Evolutionary conservation across 306 rosid genomes (phyloP), one percentile per base, ranked within the genome.

Genomic region (apple (Malus domestica)): DNA sequence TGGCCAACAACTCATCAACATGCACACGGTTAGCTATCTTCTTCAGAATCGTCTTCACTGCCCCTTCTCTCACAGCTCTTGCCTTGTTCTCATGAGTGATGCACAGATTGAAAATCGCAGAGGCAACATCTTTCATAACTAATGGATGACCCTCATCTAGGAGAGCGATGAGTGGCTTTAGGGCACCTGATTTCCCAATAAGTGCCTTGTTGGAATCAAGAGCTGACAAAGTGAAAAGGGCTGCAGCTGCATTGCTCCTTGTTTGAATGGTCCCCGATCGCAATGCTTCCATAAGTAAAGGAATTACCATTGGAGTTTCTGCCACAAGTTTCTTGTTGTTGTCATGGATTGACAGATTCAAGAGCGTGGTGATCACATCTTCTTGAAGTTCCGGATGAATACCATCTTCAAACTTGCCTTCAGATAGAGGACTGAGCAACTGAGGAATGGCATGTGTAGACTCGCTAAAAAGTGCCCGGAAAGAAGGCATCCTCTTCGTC

Each of bases 171-270:
- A 91, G 87, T 1, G 93, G 91, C 76, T 86, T 85, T 8, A 94
- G 74, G 68, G 97, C 97, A 20, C 96, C 96, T 0, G 91, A 85
- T 87, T 87, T 86, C 22, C 98, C 98, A 22, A 94, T 90, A 20
- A 94, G 87, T 22, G 85, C 86, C 80, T 94, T 94, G 90, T 94
- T 94, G 35, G 98, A 91, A 81, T 94, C 98, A 11, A 94, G 86
- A 75, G 96, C 97, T 16, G 98, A 94, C 71, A 94, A 61, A 44
- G 97, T 94, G 81, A 94, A 94, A 64, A 94, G 86, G 19, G 98
- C 80, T 4, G 98, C 98, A 18, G 98, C 97, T 10, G 98, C 87
- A 74, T 91, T 94, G 86, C 89, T 88, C 80, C 95, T 86, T 22
- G 97, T 94, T 73, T 89, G 93, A 29, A 83, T 85, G 35, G 96